These are phyloP conservation scores for Geotrichum cucujoidarum DNA, from an alignment of 1,139 yeast species.

Conservation along the genomic window DNA sequence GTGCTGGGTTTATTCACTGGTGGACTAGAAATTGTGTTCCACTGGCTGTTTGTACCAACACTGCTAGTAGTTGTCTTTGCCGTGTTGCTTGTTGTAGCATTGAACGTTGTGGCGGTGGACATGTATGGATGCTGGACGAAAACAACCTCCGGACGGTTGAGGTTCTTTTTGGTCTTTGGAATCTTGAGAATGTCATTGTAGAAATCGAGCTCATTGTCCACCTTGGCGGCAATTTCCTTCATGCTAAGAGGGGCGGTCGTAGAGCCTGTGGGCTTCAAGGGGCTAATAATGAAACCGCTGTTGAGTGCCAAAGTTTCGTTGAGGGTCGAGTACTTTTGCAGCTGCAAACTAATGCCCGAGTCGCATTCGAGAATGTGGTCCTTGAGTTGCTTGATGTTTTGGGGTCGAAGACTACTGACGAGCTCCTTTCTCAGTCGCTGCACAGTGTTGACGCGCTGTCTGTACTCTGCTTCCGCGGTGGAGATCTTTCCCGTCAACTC, in stretches of 20 bases:
- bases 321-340: conserved; percentile 85
- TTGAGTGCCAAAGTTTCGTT: conserved; percentile 79
- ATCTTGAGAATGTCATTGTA: conserved; percentile 56
- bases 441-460: conserved; percentile 66
- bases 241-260: conserved; percentile 49
- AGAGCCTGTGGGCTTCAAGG: conserved; percentile 46
- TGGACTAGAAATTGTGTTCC: conserved; percentile 10
- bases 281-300: conserved; percentile 77
- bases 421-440: conserved; percentile 72
- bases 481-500: conserved; percentile 78
- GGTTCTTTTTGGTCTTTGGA: conserved; percentile 28
- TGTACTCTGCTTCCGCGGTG: conserved; percentile 79
- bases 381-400: conserved; percentile 64
- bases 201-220: conserved; percentile 79
- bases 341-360: conserved; percentile 79
- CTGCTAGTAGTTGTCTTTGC: not conserved
- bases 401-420: conserved; percentile 70
- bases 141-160: conserved; percentile 46
- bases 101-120: conserved; percentile 18
- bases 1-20: not conserved
- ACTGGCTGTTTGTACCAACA: conserved; percentile 1
- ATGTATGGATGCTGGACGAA: conserved; percentile 75
- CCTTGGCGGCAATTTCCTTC: conserved; percentile 67
- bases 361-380: conserved; percentile 81
- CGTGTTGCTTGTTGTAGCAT: not conserved